A percentile compares a stretch with the other conserved stretches of the same genome.
phyloP scores from a whole-genome alignment of 441 rosid genomes.

The Corymbia citriodora region DNA sequence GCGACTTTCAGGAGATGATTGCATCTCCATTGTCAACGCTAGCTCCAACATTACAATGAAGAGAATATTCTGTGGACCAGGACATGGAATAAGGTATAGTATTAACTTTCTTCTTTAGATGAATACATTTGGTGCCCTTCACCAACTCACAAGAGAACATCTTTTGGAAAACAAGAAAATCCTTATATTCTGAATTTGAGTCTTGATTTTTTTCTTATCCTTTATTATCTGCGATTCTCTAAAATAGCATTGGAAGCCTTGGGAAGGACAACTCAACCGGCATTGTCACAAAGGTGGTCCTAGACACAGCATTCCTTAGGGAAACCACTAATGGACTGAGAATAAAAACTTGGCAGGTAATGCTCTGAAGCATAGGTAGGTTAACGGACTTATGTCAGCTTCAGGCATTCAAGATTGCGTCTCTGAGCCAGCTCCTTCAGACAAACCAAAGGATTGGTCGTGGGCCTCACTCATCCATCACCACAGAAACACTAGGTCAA shows the following conservation, averaged over 20 bases:
- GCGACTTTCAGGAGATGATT: conserved; percentile 79
- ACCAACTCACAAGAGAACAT: neutral
- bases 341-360: conserved; percentile 98
- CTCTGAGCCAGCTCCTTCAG: neutral
- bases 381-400: neutral
- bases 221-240: neutral
- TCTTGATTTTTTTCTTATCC: neutral
- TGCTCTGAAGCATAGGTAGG: neutral
- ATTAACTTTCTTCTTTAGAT: neutral
- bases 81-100: conserved; percentile 86
- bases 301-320: conserved; percentile 73
- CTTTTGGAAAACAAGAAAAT: neutral
- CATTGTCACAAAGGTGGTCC: conserved; percentile 73
- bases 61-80: conserved; percentile 85
- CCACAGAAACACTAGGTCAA: neutral
- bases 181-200: neutral
- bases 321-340: conserved; percentile 87
- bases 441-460: neutral
- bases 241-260: conserved; percentile 81
- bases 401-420: neutral
- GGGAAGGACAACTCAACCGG: conserved; percentile 78
- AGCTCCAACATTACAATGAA: conserved; percentile 83
- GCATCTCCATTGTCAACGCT: conserved; percentile 81
- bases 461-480: neutral
- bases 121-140: neutral